Conservation (phyloP, 2,329 filamentous ascomycete genomes). For the Aureobasidium sp. region DNA sequence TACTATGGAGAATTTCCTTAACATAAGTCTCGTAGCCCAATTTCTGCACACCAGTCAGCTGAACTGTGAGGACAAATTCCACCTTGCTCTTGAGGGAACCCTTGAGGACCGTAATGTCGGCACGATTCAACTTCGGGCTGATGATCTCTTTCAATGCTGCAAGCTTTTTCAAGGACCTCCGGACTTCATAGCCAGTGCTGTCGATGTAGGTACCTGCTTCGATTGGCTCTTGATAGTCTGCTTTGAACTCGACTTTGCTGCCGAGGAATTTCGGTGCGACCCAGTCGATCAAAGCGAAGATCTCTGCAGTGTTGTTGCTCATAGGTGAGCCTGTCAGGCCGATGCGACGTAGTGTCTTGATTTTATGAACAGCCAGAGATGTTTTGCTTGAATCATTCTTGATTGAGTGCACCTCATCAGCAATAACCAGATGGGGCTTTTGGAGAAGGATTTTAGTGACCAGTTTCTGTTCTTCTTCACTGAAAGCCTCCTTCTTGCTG, state of each 20-base stretch:
- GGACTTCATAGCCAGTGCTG: conserved; percentile 50
- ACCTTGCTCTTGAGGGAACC: conserved; percentile 65
- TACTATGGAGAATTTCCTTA: conserved; percentile 30
- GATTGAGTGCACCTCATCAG: conserved; percentile 76
- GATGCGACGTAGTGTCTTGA: conserved; percentile 65
- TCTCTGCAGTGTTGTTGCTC: conserved; percentile 76
- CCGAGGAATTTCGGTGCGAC: conserved; percentile 74
- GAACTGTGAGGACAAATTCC: conserved; percentile 74
- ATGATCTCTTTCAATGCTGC: conserved; percentile 65
- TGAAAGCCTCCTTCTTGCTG: conserved; percentile 45
- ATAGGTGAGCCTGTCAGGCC: conserved; percentile 83
- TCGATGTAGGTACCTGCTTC: conserved; percentile 62
- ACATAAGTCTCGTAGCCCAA: conserved; percentile 55
- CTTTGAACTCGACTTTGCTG: conserved; percentile 57
- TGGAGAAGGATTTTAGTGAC: conserved; percentile 47
- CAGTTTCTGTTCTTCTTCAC: conserved; percentile 38
- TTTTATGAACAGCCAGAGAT: conserved; percentile 47
- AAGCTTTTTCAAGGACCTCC: conserved; percentile 59
- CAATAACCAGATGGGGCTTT: conserved; percentile 65
- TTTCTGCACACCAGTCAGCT: conserved; percentile 59
- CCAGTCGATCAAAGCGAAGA: conserved; percentile 84
- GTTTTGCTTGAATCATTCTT: conserved; percentile 58
- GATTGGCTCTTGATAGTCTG: conserved; percentile 67
- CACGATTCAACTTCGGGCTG: conserved; percentile 69
- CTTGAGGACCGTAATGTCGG: conserved; percentile 60